phyloP scores from a whole-genome alignment of 1,284 basidiomycete genomes.

The Ustilago trichophora region DNA sequence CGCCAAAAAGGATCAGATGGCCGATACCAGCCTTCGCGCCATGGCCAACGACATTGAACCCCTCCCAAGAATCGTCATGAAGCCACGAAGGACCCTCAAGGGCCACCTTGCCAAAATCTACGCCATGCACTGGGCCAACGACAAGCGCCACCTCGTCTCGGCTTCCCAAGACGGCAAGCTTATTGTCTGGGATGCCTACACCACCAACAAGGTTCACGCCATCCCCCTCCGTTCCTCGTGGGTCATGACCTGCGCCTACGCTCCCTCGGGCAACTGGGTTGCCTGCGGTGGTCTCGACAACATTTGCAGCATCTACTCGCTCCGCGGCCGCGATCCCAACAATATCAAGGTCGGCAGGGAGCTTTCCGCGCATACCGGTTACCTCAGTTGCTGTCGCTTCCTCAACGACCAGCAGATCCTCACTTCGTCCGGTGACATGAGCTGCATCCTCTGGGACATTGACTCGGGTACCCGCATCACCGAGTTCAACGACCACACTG shows the following conservation, averaged over 20 bases:
- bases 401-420: constrained; percentile 98
- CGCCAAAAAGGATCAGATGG: constrained; percentile 90
- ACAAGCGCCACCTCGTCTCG: constrained; percentile 95
- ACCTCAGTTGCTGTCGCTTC: constrained; percentile 96
- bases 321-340: constrained; percentile 71
- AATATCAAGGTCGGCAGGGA: constrained; percentile 75
- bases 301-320: constrained; percentile 96
- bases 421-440: constrained; percentile 97
- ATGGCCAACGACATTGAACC: constrained; percentile 97
- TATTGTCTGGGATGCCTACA: constrained; percentile 99
- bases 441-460: constrained; percentile 99
- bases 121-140: constrained; percentile 98
- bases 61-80: constrained; percentile 93
- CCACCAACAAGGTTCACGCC: constrained; percentile 98
- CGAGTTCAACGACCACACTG: constrained; percentile 98
- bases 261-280: constrained; percentile 94
- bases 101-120: constrained; percentile 99
- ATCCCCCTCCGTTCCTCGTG: constrained; percentile 96
- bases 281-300: constrained; percentile 99
- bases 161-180: constrained; percentile 99
- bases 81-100: constrained; percentile 89
- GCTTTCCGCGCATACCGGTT: constrained; percentile 94
- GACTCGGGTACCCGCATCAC: constrained; percentile 93
- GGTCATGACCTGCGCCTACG: constrained; percentile 99
- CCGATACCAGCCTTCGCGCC: constrained; percentile 91